Base-by-base conservation (phyloP, 1,139 yeast species). In the Taphrina sp. region DNA sequence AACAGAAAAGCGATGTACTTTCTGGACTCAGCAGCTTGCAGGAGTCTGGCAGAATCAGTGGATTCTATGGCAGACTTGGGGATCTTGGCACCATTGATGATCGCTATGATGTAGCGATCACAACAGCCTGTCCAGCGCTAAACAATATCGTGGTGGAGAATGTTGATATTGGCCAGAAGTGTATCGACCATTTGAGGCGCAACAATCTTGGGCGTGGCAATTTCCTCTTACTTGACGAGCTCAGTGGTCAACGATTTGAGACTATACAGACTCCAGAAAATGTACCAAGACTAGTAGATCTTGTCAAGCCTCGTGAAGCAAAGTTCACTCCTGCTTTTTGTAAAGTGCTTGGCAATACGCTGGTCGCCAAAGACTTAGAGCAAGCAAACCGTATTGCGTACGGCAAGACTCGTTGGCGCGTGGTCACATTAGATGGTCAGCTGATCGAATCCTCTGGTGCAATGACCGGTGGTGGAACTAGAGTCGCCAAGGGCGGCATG, bases 361-460 rank as follows among this genome's bases (percentile, higher is more conserved):
- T 92, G 46, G 97, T 92, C 1, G 95, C 96, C 0, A 72, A 78
- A 1, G 80, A 85, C 65, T 74, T 90, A 59, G 78, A 76, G 38
- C 90, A 85, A 64, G 99, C 98, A 0, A 83, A 88, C 62, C 72
- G 78, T 41, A 95, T 92, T 36, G 97, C 98, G 0, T 92, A 85
- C 72, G 95, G 96, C 1, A 72, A 76, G 2, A 80, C 76, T 61
- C 74, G 95, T 60, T 87, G 81, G 76, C 79, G 95, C 65, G 97
- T 90, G 10, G 98, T 94, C 0, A 88, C 98, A 0, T 70, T 89
- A 14, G 95, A 87, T 69, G 99, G 99, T 28, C 85, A 88, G 64
- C 74, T 92, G 31, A 92, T 94, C 58, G 97, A 90, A 66, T 81
- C 85, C n/a, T 85, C 95, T 1, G 99, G 99, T 70, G 86, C 97